Percentiles rank a stretch among this genome's conserved stretches.
Conservation (phyloP, 2,329 filamentous ascomycete genomes). For the Plectosphaerella cucumerina region DNA sequence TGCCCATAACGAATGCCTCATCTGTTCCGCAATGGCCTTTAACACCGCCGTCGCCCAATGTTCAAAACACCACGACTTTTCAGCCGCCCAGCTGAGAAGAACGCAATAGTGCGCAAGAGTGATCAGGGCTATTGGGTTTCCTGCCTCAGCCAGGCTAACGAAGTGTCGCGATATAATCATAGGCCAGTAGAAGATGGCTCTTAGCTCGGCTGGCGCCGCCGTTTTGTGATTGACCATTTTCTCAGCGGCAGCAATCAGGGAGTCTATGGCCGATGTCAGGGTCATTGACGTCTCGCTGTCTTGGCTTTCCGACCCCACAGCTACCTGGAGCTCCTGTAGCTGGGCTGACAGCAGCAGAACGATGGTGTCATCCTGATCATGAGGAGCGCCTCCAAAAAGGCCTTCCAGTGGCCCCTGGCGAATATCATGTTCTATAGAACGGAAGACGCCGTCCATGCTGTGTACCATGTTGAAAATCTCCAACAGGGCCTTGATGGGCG, state of each 20-base stretch:
- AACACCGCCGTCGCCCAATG: background rate
- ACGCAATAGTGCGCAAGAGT: conserved; percentile 47
- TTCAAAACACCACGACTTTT: background rate
- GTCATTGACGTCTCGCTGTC: background rate
- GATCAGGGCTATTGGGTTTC: conserved; percentile 28
- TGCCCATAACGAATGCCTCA: background rate
- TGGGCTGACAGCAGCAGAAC: background rate
- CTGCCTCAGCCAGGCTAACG: background rate
- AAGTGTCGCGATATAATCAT: background rate
- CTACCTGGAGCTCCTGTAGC: background rate
- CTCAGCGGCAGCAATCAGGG: background rate
- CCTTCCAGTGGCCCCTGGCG: background rate
- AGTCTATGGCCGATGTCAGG: background rate
- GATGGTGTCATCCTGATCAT: no score
- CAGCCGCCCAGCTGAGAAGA: conserved; percentile 31
- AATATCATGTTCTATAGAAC: background rate
- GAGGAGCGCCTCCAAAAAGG: background rate
- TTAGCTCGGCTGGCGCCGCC: background rate
- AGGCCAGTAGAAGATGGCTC: background rate
- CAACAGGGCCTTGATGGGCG: background rate
- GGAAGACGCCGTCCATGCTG: background rate
- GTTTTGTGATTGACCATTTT: no score
- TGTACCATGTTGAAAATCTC: background rate
- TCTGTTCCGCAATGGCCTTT: background rate
- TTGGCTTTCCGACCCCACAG: background rate